phyloP scores from a whole-genome alignment of 257 asterid species.

The Nicotiana knightiana region DNA sequence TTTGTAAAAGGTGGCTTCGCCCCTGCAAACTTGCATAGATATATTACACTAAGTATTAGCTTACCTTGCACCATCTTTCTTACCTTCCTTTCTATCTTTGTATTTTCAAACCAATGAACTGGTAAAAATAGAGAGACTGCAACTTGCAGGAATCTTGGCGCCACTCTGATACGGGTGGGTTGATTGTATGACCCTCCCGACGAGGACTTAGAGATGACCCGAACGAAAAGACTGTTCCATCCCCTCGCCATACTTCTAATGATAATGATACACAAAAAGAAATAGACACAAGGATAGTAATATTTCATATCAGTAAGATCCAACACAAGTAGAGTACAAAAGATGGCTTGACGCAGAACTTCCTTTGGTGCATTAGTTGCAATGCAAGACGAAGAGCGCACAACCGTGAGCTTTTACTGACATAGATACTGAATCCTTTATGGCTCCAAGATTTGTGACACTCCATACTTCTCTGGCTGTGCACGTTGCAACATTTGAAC shows the following conservation, averaged over 20 bases:
- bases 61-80: too few relatives aligned
- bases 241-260: background rate
- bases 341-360: background rate
- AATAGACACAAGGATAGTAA: background rate
- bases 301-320: background rate
- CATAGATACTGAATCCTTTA: slow-evolving; percentile 34
- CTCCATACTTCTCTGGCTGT: slow-evolving; percentile 70
- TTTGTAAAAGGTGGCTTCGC: too few relatives aligned
- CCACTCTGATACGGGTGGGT: background rate
- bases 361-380: slow-evolving; percentile 21
- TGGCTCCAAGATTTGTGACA: slow-evolving; percentile 48
- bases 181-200: background rate
- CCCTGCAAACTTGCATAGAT: too few relatives aligned
- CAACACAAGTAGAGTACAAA: background rate
- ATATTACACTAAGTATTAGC: too few relatives aligned
- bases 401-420: slow-evolving; percentile 56
- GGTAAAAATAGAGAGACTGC: too few relatives aligned
- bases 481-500: slow-evolving; percentile 22
- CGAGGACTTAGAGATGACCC: background rate
- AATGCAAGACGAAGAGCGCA: slow-evolving; percentile 57
- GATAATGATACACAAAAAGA: background rate
- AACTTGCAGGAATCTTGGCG: background rate
- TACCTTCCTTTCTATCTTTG: too few relatives aligned
- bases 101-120: too few relatives aligned
- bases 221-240: background rate